A percentile compares a stretch with the other conserved stretches of the same genome.
phyloP scores from a whole-genome alignment of 1,284 basidiomycete genomes.

The Pisolithus thermaeus region DNA sequence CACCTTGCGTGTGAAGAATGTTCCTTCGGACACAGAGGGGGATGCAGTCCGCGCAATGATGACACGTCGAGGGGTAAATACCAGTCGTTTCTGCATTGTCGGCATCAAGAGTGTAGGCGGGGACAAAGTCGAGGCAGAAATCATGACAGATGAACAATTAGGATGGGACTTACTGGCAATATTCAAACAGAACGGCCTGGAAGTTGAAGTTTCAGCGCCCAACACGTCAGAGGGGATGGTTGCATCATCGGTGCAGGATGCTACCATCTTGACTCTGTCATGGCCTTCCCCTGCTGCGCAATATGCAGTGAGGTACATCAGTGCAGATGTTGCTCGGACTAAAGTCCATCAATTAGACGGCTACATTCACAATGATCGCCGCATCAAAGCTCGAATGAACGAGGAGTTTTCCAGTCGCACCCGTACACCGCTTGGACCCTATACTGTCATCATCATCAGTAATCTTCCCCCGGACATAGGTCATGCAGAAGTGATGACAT shows the following conservation, averaged over 20 bases:
- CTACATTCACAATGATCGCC: constrained; percentile 31
- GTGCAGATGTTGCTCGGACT: constrained; percentile 24
- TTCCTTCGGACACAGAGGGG: constrained; percentile 32
- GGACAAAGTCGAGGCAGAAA: too few species aligned
- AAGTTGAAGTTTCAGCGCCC: constrained; percentile 35
- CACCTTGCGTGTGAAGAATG: constrained; percentile 35
- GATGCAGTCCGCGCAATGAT: too few species aligned
- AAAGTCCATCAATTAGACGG: constrained; percentile 31
- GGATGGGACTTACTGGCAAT: too few species aligned
- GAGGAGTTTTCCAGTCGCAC: constrained; percentile 23
- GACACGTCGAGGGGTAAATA: too few species aligned
- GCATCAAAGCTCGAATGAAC: constrained; percentile 39
- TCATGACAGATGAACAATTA: too few species aligned
- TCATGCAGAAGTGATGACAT: too few species aligned
- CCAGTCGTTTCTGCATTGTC: too few species aligned
- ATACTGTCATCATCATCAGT: too few species aligned
- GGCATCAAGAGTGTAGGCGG: too few species aligned
- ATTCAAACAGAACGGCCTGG: neutral
- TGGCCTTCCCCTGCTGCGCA: constrained; percentile 32
- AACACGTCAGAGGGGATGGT: constrained; percentile 36
- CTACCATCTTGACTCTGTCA: constrained; percentile 17
- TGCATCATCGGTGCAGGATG: constrained; percentile 21
- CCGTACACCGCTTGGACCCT: neutral
- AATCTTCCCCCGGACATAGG: too few species aligned
- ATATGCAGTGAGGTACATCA: constrained; percentile 34